These are phyloP conservation scores for Platanthera zijinensis DNA, from an alignment of 106 monocot species.

Conservation along the genomic window DNA sequence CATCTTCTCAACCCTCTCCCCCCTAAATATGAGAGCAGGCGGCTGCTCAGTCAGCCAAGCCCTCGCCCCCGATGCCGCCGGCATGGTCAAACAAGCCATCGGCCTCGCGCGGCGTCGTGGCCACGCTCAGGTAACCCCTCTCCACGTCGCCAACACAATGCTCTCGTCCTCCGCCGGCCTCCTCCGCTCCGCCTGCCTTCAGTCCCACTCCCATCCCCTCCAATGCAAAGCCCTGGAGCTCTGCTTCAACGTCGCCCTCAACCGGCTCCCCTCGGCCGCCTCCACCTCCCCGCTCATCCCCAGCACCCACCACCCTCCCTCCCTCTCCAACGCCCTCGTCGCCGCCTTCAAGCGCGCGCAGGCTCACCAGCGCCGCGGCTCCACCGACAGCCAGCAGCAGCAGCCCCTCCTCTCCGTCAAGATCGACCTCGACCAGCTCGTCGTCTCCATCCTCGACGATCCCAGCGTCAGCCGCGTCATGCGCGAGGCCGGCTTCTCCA, in stretches of 20 bases:
- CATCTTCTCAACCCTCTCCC: not conserved
- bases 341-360: constrained; percentile 97
- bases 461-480: constrained; percentile 94
- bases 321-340: constrained; percentile 90
- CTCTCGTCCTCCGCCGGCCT: constrained; percentile 68
- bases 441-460: constrained; percentile 82
- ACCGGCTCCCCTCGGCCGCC: constrained; percentile 46
- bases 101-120: constrained; percentile 71
- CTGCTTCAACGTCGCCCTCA: constrained; percentile 88
- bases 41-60: constrained; percentile 84
- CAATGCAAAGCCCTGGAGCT: constrained; percentile 85
- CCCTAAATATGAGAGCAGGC: constrained; percentile 73
- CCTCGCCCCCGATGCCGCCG: constrained; percentile 69
- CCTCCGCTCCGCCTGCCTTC: constrained; percentile 63
- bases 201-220: constrained; percentile 71
- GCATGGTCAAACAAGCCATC: constrained; percentile 74
- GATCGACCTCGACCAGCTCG: constrained; percentile 92
- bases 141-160: constrained; percentile 95
- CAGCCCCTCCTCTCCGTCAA: constrained; percentile 83
- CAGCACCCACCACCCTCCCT: constrained; percentile 32
- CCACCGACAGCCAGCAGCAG: constrained; percentile 88
- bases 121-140: constrained; percentile 93
- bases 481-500: constrained; percentile 95
- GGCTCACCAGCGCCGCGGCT: constrained; percentile 86
- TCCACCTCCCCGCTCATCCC: constrained; percentile 11